These are phyloP conservation scores for Aspergillus flavus DNA, from an alignment of 2,329 filamentous ascomycete genomes.

Conservation along the genomic window DNA sequence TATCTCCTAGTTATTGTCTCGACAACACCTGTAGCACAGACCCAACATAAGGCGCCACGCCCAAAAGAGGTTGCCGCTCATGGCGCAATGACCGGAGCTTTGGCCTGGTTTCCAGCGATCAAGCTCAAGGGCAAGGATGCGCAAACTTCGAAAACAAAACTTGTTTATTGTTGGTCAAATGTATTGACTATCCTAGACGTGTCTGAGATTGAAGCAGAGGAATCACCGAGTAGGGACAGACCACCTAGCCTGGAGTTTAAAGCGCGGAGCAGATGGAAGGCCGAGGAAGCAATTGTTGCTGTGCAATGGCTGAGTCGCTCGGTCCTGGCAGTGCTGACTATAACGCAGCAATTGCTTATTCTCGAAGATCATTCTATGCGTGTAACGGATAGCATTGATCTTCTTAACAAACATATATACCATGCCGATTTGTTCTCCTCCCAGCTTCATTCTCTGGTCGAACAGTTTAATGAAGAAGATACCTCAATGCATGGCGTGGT, in stretches of 20 bases:
- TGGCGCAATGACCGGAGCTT: slow-evolving; percentile 86
- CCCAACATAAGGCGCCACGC: slow-evolving; percentile 88
- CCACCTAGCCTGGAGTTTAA: slow-evolving; percentile 78
- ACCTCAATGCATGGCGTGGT: slow-evolving; percentile 91
- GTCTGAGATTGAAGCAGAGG: slow-evolving; percentile 64
- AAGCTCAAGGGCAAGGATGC: slow-evolving; percentile 78
- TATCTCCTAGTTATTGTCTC: slow-evolving; percentile 96
- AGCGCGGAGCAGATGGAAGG: slow-evolving; percentile 84
- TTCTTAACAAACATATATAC: slow-evolving; percentile 89
- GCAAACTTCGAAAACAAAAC: slow-evolving; percentile 71
- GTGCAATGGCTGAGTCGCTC: slow-evolving; percentile 97
- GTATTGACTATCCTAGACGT: slow-evolving; percentile 92
- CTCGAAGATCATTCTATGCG: slow-evolving; percentile 86
- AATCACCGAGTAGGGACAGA: slow-evolving; percentile 70
- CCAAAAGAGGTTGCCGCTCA: slow-evolving; percentile 91
- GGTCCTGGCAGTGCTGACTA: slow-evolving; percentile 86
- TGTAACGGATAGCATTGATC: slow-evolving; percentile 91
- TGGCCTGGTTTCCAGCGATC: slow-evolving; percentile 97
- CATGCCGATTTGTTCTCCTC: slow-evolving; percentile 87
- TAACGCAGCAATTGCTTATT: slow-evolving; percentile 89
- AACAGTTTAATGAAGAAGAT: slow-evolving; percentile 85
- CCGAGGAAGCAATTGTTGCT: slow-evolving; percentile 92
- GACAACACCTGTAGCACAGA: slow-evolving; percentile 93
- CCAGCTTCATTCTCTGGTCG: slow-evolving; percentile 81
- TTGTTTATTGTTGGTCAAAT: slow-evolving; percentile 98